Evolutionary conservation across 768 basidiomycete genomes (phyloP).

Genomic region (Fomitopsis serialis): DNA sequence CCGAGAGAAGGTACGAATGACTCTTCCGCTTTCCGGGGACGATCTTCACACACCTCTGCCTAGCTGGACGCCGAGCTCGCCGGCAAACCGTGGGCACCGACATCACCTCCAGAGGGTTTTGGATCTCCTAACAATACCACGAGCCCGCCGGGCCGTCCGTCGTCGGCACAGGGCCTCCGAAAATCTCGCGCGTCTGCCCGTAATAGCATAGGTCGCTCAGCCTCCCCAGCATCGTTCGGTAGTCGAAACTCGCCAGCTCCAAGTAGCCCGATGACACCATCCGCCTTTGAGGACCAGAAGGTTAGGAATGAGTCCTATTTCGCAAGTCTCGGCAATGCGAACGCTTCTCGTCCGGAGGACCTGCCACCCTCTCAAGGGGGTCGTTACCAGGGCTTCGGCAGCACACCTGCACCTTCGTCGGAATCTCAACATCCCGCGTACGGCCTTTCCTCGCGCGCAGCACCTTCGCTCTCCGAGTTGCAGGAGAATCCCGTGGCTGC

Average conservation of each 20-base stretch:
- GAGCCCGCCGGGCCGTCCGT: conserved; percentile 52
- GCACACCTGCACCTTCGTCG: conserved; percentile 58
- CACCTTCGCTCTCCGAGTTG: conserved; percentile 74
- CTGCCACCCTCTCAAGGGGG: conserved; percentile 93
- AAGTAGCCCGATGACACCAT: conserved; percentile 38
- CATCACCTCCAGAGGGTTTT: conserved; percentile 52
- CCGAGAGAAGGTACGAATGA: conserved; percentile 71
- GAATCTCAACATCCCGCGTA: conserved; percentile 59
- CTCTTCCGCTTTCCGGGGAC: conserved; percentile 12
- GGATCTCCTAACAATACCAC: conserved; percentile 27
- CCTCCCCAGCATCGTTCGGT: conserved; percentile 51
- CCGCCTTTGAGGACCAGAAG: conserved; percentile 49
- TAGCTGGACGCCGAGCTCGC: conserved; percentile 77
- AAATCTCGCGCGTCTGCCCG: conserved; percentile 77
- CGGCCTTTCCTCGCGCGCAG: conserved; percentile 70
- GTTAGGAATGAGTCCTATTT: conserved; percentile 86
- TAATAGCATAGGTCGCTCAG: conserved; percentile 40
- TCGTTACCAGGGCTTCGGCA: conserved; percentile 90
- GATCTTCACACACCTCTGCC: neutral
- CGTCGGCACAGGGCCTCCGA: conserved; percentile 78
- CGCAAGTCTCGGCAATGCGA: conserved; percentile 74
- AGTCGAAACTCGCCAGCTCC: conserved; percentile 22
- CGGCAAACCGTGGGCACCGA: conserved; percentile 75
- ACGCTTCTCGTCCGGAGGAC: conserved; percentile 70
- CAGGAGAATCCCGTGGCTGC: conserved; percentile 85